Conservation (phyloP, 768 basidiomycete species). For the Trichaptum fuscoviolaceum region DNA sequence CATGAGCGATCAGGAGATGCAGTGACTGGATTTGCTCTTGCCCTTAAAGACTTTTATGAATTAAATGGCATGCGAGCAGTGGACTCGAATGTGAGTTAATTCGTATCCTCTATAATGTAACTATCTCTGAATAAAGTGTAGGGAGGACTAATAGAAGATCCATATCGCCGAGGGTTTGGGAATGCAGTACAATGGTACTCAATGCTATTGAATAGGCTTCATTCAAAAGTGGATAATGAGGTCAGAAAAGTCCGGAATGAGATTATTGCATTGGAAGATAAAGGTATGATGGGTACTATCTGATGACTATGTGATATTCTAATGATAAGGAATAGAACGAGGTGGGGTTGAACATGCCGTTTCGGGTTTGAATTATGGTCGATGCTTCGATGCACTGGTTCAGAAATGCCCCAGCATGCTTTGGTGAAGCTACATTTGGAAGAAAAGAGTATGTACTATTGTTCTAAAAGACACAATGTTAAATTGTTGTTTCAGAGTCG, state of each 20-base stretch:
- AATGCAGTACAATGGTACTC: constrained; percentile 27
- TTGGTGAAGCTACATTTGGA: constrained; percentile 23
- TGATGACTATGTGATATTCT: too few relatives aligned
- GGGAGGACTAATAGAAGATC: constrained; percentile 23
- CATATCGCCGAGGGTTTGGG: constrained; percentile 24
- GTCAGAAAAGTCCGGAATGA: constrained; percentile 6
- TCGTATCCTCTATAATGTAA: not conserved
- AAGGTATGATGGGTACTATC: too few relatives aligned
- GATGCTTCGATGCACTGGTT: too few relatives aligned
- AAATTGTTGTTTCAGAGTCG: constrained; percentile 21
- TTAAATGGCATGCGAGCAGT: constrained; percentile 20
- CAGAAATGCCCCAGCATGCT: constrained; percentile 35
- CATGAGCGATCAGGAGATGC: constrained; percentile 35
- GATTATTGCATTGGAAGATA: too few relatives aligned
- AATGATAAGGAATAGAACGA: too few relatives aligned
- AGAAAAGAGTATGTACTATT: constrained; percentile 12
- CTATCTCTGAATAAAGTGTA: constrained; percentile 9
- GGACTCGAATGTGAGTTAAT: constrained; percentile 14
- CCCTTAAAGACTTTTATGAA: constrained; percentile 26
- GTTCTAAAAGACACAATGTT: not conserved
- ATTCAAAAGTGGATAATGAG: constrained; percentile 12
- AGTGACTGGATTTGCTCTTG: constrained; percentile 23
- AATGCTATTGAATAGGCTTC: constrained; percentile 14
- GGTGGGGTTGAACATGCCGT: too few relatives aligned
- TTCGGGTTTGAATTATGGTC: too few relatives aligned